Evolutionary conservation across 331 rosid genomes (phyloP).

Genomic region (Acacia concinna): DNA sequence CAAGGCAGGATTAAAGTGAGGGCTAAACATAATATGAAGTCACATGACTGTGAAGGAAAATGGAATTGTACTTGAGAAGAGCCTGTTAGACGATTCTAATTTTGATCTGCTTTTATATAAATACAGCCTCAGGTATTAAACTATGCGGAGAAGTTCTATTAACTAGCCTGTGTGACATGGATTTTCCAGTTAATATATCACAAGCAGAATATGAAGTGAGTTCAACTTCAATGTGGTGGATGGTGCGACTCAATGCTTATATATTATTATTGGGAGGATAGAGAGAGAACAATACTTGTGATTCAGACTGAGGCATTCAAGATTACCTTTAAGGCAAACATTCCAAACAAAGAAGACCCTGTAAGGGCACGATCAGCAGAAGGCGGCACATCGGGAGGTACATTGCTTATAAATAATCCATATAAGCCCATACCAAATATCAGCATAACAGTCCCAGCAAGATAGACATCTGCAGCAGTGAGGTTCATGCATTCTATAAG

Average conservation of each 20-base stretch:
- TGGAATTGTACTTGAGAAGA: background rate
- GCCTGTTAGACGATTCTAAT: background rate
- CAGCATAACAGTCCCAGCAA: conserved; percentile 98
- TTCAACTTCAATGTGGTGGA: background rate
- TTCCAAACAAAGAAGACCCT: conserved; percentile 91
- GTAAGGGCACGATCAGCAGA: conserved; percentile 67
- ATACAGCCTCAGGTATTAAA: too few species aligned
- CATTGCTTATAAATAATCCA: conserved; percentile 86
- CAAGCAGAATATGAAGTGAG: conserved; percentile 1
- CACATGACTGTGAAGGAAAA: background rate
- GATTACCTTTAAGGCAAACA: conserved; percentile 88
- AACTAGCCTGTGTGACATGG: background rate
- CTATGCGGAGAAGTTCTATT: background rate
- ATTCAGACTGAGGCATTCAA: background rate
- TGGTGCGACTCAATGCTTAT: background rate
- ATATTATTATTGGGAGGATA: too few species aligned
- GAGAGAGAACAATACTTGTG: background rate
- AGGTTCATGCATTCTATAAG: conserved; percentile 12
- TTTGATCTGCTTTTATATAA: background rate
- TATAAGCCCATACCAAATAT: conserved; percentile 98
- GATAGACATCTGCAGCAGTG: conserved; percentile 86
- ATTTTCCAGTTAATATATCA: background rate
- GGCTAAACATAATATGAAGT: background rate
- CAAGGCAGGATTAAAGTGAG: background rate
- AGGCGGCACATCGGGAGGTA: conserved; percentile 55